These are phyloP conservation scores for Venustampulla echinocandica DNA, from an alignment of 495 filamentous ascomycete species.

Conservation along the genomic window DNA sequence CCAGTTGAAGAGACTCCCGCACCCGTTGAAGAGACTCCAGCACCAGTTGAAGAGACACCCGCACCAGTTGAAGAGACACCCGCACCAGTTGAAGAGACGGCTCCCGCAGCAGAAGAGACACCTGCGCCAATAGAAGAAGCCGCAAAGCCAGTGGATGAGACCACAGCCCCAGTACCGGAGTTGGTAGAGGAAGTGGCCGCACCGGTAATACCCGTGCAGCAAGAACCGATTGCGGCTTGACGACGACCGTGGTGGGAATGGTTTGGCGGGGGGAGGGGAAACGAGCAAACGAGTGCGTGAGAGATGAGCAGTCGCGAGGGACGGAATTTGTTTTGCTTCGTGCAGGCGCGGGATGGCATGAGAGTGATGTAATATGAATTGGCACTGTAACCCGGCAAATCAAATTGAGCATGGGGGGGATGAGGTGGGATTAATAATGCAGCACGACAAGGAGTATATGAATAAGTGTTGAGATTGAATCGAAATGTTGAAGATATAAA, in stretches of 20 bases:
- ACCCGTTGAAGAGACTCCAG: neutral
- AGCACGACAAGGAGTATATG: too few relatives aligned
- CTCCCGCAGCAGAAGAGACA: neutral
- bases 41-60: constrained; percentile 1
- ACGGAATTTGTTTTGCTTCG: too few relatives aligned
- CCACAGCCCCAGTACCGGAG: neutral
- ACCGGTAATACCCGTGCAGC: neutral
- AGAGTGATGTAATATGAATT: too few relatives aligned
- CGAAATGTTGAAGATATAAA: too few relatives aligned
- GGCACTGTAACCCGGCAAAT: too few relatives aligned
- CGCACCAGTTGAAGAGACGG: neutral
- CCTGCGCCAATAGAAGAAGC: neutral
- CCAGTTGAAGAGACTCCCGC: neutral
- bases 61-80: neutral
- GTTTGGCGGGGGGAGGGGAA: neutral
- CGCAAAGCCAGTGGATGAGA: neutral
- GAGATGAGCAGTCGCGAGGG: too few relatives aligned
- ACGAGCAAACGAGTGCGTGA: too few relatives aligned
- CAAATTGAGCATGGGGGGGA: too few relatives aligned
- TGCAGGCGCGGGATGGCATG: too few relatives aligned
- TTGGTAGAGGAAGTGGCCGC: too few relatives aligned
- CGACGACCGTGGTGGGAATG: neutral
- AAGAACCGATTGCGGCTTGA: constrained; percentile 7
- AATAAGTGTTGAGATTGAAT: too few relatives aligned
- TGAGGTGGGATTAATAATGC: too few relatives aligned